Conservation (phyloP, 306 rosid species). For the Prunus campanulata region DNA sequence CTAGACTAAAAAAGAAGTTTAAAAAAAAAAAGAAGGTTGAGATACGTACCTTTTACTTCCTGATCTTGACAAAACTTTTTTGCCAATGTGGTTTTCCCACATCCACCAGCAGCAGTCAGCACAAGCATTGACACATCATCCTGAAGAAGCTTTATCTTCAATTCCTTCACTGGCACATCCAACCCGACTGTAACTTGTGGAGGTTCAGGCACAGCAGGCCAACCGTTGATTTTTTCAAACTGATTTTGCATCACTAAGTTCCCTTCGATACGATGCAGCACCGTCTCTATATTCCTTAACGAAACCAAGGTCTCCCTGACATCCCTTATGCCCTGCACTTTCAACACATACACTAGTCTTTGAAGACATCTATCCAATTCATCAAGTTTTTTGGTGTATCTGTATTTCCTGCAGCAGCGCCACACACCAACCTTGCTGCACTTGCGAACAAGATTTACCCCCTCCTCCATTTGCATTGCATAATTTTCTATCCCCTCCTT, state of each 20-base stretch:
- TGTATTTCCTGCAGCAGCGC: not conserved
- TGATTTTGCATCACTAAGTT: slow-evolving; percentile 5
- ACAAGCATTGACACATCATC: slow-evolving; percentile 25
- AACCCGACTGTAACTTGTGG: slow-evolving; percentile 45
- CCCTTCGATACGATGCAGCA: not conserved
- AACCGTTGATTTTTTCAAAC: not conserved
- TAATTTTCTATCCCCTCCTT: not conserved
- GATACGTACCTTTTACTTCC: slow-evolving; percentile 40
- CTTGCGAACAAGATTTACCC: not conserved
- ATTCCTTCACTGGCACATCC: slow-evolving; percentile 40
- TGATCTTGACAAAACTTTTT: slow-evolving; percentile 45
- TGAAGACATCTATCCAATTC: not conserved
- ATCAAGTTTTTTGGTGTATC: not conserved
- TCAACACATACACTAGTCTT: not conserved
- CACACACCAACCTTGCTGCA: not conserved
- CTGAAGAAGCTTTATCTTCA: slow-evolving; percentile 42
- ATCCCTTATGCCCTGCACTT: not conserved
- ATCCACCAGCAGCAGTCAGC: slow-evolving; percentile 48
- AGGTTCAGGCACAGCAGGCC: slow-evolving; percentile 34
- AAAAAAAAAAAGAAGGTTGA: not conserved
- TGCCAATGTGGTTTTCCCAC: slow-evolving; percentile 57
- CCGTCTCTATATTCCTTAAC: not conserved
- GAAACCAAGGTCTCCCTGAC: not conserved
- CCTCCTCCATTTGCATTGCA: not conserved
- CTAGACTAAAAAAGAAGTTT: not conserved